Evolutionary conservation across 257 asterid species (phyloP), one percentile per base, ranked within the genome.

Genomic region (Gentiana straminea): DNA sequence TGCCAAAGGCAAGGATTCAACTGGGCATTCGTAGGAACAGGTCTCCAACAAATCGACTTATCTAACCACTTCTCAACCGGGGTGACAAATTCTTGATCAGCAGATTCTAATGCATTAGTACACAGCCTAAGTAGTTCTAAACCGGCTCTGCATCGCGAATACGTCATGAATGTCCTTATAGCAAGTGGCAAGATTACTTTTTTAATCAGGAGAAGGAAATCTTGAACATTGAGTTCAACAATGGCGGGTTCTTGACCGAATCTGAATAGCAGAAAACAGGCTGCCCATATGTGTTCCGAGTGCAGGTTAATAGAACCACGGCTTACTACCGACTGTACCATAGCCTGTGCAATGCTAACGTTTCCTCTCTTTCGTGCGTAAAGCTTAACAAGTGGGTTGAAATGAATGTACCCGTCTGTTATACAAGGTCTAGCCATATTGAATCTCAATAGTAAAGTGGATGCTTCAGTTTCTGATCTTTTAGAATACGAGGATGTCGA

Each of bases 1-100:
- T 86, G 95, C 99, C 99, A 92, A 5, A 92, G 79, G 61, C 82
- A 78, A 44, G 99, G 99, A 50, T 92, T 88, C 70, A 92, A 13
- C 74, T 92, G 97, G 0, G 99, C 97, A 1, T 67, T 84, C 34
- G 95, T 88, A 63, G 79, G 89, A 37, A 82, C 75, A 2, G 94
- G 89, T 50, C 71, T 86, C 95, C 99, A 88, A 63, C 99, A 88
- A 5, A 86, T 69, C 7, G 99, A 81, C 64, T 78, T 89, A 44
- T 88, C 91, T 80, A 90, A 54, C 94, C 96, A 88, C 53, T 79
- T 88, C 38, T 84, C 94, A 32, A 84, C 94, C 0, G 96, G 94
- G 6, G 94, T 77, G 6, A 82, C 82, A 8, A 88, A 81, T 24
- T 77, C 83, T 53, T 84, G 83, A 53, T 84, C 96, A 0, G 94